phyloP scores from a whole-genome alignment of 106 monocot genomes.

The Platanthera zijinensis region DNA sequence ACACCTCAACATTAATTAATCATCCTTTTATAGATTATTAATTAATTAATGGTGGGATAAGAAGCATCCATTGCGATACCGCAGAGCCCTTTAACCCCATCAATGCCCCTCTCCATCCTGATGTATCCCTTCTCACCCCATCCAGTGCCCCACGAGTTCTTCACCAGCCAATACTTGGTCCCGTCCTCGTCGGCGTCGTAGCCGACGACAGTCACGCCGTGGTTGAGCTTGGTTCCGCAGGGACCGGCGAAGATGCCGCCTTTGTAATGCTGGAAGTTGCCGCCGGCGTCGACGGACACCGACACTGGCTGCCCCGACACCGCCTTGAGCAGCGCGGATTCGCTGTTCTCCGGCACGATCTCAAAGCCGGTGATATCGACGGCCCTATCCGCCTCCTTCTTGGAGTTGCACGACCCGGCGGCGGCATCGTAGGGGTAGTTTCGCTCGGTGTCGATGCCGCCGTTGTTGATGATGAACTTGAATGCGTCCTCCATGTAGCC shows the following conservation, averaged over 20 bases:
- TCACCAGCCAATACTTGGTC: constrained; percentile 10
- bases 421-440: constrained; percentile 10
- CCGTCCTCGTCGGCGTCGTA: constrained; percentile 2
- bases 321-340: constrained; percentile 9
- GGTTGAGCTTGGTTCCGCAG: constrained; percentile 11
- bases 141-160: constrained; percentile 4
- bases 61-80: background rate
- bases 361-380: background rate
- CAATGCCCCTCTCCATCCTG: constrained; percentile 4
- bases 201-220: constrained; percentile 3
- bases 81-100: background rate
- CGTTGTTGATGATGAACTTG: constrained; percentile 9
- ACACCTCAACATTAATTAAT: no score
- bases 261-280: constrained; percentile 6
- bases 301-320: constrained; percentile 4
- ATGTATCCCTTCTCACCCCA: constrained; percentile 12
- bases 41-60: no score
- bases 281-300: constrained; percentile 6
- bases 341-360: background rate
- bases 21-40: no score
- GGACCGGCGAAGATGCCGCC: constrained; percentile 2
- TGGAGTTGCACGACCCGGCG: constrained; percentile 2
- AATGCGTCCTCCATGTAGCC: constrained; percentile 10
- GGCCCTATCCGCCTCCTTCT: background rate
- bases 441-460: constrained; percentile 9